These are phyloP conservation scores for Kwoniella newhampshirensis DNA, from an alignment of 768 basidiomycete genomes.

Conservation along the genomic window DNA sequence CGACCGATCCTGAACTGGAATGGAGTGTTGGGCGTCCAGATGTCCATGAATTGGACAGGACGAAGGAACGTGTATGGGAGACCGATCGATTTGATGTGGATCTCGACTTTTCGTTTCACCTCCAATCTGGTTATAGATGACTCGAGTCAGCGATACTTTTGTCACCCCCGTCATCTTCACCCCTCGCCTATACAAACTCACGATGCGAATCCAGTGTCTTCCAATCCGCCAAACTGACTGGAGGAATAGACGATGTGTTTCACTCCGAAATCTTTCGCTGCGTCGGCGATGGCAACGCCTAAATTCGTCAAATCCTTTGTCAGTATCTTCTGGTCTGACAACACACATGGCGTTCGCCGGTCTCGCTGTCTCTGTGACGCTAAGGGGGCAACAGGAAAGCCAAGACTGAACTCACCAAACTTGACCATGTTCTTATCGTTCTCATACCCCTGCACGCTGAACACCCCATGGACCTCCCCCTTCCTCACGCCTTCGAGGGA, in stretches of 20 bases:
- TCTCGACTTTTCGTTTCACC: constrained; percentile 29
- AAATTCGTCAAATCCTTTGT: too few relatives aligned
- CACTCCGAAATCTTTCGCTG: constrained; percentile 21
- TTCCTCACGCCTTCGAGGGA: constrained; percentile 9
- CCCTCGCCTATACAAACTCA: constrained; percentile 4
- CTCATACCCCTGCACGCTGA: constrained; percentile 34
- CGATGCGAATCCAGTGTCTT: constrained; percentile 11
- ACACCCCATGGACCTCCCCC: constrained; percentile 27
- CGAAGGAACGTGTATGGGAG: constrained; percentile 22
- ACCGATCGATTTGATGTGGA: constrained; percentile 22
- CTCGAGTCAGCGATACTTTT: neutral
- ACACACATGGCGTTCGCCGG: neutral
- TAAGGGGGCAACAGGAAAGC: neutral
- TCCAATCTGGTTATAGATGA: constrained; percentile 20
- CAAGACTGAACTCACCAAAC: constrained; percentile 23
- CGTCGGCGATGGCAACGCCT: constrained; percentile 31
- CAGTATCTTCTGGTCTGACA: neutral
- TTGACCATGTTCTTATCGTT: constrained; percentile 15
- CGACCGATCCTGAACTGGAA: constrained; percentile 20
- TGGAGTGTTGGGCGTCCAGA: constrained; percentile 14
- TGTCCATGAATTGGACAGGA: constrained; percentile 41
- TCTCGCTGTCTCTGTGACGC: neutral
- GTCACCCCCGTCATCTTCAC: neutral
- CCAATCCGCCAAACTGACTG: constrained; percentile 20
- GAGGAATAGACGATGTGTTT: constrained; percentile 34